Percentiles rank a stretch among this genome's conserved stretches.
Evolutionary conservation across 164 flowering plant species (phyloP).

Genomic region (Houttuynia cordata): DNA sequence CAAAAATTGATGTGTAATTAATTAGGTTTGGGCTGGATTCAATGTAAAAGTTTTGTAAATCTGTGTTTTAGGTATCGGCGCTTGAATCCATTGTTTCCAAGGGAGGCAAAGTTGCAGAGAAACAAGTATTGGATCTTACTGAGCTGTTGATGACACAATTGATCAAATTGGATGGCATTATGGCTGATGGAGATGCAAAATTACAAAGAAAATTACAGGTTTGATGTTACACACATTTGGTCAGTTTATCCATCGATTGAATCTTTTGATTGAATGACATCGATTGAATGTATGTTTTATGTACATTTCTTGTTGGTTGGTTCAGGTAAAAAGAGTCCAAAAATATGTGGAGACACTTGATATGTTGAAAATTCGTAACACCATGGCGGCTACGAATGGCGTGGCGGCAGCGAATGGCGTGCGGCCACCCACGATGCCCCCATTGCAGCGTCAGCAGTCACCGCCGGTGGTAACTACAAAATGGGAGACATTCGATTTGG

Average conservation of each 20-base stretch:
- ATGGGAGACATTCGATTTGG: conserved; percentile 54
- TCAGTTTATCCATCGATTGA: background rate
- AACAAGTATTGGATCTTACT: conserved; percentile 41
- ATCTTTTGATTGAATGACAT: background rate
- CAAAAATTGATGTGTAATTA: too few species aligned
- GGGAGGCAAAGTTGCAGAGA: conserved; percentile 71
- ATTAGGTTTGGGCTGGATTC: background rate
- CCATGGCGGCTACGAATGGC: conserved; percentile 23
- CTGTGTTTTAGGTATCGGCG: conserved; percentile 56
- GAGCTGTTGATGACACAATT: conserved; percentile 83
- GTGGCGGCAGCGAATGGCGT: conserved; percentile 19
- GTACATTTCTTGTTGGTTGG: background rate
- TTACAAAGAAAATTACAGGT: conserved; percentile 94
- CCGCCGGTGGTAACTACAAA: conserved; percentile 55
- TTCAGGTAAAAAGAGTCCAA: conserved; percentile 76
- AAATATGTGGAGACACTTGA: conserved; percentile 77
- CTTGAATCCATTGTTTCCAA: conserved; percentile 51
- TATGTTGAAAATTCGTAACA: conserved; percentile 45
- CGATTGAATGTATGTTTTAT: background rate
- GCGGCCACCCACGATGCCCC: conserved; percentile 8
- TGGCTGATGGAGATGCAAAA: conserved; percentile 74
- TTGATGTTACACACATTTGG: background rate
- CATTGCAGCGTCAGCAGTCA: conserved; percentile 16
- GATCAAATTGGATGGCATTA: conserved; percentile 67
- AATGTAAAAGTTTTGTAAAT: too few species aligned